These are phyloP conservation scores for Capniomyces stellatus DNA, from an alignment of 371 early-diverging fungal species.

Conservation along the genomic window DNA sequence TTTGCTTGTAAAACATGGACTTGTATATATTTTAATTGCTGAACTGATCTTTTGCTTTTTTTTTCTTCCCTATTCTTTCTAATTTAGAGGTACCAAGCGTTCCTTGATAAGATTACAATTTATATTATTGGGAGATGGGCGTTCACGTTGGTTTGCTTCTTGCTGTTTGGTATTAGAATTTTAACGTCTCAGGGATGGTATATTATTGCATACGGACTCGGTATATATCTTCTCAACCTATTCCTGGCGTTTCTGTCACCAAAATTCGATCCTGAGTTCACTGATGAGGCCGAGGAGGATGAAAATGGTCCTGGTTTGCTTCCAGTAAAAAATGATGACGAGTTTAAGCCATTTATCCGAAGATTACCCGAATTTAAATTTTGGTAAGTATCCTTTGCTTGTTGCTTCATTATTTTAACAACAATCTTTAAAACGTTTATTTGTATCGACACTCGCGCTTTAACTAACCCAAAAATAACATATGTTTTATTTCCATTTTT, in stretches of 20 bases:
- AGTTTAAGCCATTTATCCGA: constrained; percentile 96
- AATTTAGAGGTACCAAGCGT: constrained; percentile 35
- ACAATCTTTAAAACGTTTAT: too few relatives aligned
- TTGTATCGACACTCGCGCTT: too few relatives aligned
- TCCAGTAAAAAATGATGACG: constrained; percentile 81
- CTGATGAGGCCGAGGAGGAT: constrained; percentile 47
- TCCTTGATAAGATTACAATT: constrained; percentile 64
- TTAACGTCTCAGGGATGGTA: constrained; percentile 80
- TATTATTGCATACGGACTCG: constrained; percentile 75
- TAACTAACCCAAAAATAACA: too few relatives aligned
- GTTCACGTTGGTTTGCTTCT: constrained; percentile 34
- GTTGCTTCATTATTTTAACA: too few relatives aligned
- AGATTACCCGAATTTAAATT: constrained; percentile 99
- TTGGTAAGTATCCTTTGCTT: constrained; percentile 54
- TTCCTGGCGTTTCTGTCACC: constrained; percentile 90
- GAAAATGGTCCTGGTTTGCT: constrained; percentile 40
- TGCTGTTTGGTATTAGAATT: constrained; percentile 65
- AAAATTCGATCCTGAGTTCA: constrained; percentile 84
- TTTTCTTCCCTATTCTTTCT: background rate
- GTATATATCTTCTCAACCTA: constrained; percentile 85
- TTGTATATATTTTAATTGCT: too few relatives aligned
- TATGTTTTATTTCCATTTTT: too few relatives aligned
- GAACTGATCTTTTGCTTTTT: background rate
- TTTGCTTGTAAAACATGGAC: too few relatives aligned
- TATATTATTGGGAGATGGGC: constrained; percentile 56